These are phyloP conservation scores for Chenopodium formosanum DNA, from an alignment of 148 eudicot species.

Conservation along the genomic window DNA sequence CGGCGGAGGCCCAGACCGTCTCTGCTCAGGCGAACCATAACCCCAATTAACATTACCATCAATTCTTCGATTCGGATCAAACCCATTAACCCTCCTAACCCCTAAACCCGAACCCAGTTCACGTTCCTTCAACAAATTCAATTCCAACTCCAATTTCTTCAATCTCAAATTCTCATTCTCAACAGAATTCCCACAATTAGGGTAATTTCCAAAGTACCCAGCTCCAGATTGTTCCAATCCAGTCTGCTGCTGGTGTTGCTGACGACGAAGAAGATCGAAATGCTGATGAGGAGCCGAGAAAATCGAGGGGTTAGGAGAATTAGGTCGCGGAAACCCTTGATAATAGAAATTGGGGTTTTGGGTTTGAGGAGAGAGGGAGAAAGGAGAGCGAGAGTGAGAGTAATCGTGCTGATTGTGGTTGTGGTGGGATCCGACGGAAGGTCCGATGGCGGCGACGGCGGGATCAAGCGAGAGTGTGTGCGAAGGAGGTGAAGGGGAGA, in stretches of 20 bases:
- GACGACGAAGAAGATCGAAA: slow-evolving; percentile 20
- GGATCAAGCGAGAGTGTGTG: slow-evolving; percentile 48
- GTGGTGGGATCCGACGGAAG: slow-evolving; percentile 25
- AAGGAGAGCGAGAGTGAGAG: slow-evolving; percentile 16
- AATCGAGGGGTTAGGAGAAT: slow-evolving; percentile 29
- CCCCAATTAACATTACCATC: slow-evolving; percentile 25
- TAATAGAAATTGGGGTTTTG: slow-evolving; percentile 42
- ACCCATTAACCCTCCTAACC: slow-evolving; percentile 25
- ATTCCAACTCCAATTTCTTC: slow-evolving; percentile 13
- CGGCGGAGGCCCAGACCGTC: slow-evolving; percentile 53
- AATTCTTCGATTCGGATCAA: slow-evolving; percentile 23
- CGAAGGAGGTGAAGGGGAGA: not conserved
- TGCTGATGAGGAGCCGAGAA: slow-evolving; percentile 36
- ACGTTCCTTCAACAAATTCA: slow-evolving; percentile 24
- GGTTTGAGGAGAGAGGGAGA: slow-evolving; percentile 23
- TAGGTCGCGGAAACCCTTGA: slow-evolving; percentile 38
- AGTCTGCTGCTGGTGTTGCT: slow-evolving; percentile 28
- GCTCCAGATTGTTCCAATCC: slow-evolving; percentile 1
- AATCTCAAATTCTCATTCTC: slow-evolving; percentile 7
- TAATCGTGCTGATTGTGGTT: slow-evolving; percentile 27
- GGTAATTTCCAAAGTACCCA: slow-evolving; percentile 40
- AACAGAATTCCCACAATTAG: not conserved
- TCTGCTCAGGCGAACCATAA: slow-evolving; percentile 28
- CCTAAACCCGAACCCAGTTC: slow-evolving; percentile 25
- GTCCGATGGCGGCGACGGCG: slow-evolving; percentile 77